Evolutionary conservation across 169 alveolate genomes (phyloP).

Genomic region (Cryptosporidium tyzzeri): DNA sequence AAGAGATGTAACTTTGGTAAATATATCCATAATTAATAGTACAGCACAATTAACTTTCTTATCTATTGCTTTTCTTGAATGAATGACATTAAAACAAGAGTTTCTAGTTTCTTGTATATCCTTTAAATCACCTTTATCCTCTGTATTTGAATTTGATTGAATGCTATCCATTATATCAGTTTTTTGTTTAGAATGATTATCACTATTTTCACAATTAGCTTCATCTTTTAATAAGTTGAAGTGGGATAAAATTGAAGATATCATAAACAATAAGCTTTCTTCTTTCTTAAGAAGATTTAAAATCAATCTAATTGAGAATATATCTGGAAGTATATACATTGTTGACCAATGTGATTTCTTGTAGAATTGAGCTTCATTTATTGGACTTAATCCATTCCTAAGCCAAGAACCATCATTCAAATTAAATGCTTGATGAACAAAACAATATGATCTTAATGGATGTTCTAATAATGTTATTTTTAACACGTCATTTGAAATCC

Average conservation of each 20-base stretch:
- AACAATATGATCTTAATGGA: slow-evolving; percentile 54
- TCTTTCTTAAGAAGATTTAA: neutral
- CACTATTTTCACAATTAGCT: neutral
- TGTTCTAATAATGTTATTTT: slow-evolving; percentile 35
- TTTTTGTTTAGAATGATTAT: no score
- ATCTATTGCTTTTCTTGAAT: neutral
- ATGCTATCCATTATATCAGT: neutral
- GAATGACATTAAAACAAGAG: neutral
- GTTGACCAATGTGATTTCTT: slow-evolving; percentile 65
- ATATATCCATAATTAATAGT: slow-evolving; percentile 36
- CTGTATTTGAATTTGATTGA: neutral
- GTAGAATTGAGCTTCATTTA: slow-evolving; percentile 66
- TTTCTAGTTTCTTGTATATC: neutral
- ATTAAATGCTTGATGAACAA: slow-evolving; percentile 47
- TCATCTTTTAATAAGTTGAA: neutral
- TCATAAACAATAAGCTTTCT: neutral
- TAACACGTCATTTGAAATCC: slow-evolving; percentile 9
- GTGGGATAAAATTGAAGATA: slow-evolving; percentile 28
- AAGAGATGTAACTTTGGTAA: slow-evolving; percentile 16
- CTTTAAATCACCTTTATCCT: neutral
- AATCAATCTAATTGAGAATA: slow-evolving; percentile 23
- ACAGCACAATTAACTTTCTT: neutral
- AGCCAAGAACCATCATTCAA: slow-evolving; percentile 3
- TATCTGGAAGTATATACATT: slow-evolving; percentile 31
- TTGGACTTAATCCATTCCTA: slow-evolving; percentile 36